A percentile compares a stretch with the other conserved stretches of the same genome.
These are phyloP conservation scores for Pseudoneurospora amorphoporcata DNA, from an alignment of 495 filamentous ascomycete genomes.

Conservation along the genomic window DNA sequence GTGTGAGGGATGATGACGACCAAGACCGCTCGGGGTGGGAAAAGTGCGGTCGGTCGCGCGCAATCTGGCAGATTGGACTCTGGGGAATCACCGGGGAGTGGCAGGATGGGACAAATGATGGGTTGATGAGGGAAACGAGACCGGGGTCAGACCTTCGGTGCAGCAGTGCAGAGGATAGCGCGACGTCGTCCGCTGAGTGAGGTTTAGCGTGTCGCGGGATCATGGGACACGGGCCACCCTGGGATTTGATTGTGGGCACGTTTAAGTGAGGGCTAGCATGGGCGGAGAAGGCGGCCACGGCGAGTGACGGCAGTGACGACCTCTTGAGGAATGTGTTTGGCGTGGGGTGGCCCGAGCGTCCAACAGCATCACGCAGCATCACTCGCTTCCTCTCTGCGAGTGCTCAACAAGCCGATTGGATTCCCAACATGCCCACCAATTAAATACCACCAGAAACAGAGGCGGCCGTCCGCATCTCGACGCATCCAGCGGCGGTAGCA, in stretches of 20 bases:
- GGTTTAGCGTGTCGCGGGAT: conserved; percentile 10
- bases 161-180: conserved; percentile 7
- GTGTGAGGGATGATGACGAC: background rate
- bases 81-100: background rate
- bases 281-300: background rate
- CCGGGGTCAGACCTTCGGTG: conserved; percentile 10
- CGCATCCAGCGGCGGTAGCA: background rate
- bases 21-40: background rate
- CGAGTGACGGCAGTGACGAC: conserved; percentile 1
- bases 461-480: background rate
- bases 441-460: background rate
- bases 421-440: conserved; percentile 5
- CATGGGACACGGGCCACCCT: conserved; percentile 16
- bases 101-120: conserved; percentile 9
- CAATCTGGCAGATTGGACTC: background rate
- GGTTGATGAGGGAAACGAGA: conserved; percentile 14
- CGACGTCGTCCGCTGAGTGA: conserved; percentile 9
- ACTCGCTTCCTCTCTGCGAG: background rate
- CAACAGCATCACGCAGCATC: background rate
- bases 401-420: conserved; percentile 2
- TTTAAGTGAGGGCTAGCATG: background rate
- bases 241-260: background rate
- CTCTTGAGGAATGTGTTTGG: background rate
- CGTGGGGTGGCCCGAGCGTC: background rate
- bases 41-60: background rate